A percentile compares a stretch with the other conserved stretches of the same genome.
Conservation (phyloP, 371 early-diverging fungal species). For the Chytridiales sp. region DNA sequence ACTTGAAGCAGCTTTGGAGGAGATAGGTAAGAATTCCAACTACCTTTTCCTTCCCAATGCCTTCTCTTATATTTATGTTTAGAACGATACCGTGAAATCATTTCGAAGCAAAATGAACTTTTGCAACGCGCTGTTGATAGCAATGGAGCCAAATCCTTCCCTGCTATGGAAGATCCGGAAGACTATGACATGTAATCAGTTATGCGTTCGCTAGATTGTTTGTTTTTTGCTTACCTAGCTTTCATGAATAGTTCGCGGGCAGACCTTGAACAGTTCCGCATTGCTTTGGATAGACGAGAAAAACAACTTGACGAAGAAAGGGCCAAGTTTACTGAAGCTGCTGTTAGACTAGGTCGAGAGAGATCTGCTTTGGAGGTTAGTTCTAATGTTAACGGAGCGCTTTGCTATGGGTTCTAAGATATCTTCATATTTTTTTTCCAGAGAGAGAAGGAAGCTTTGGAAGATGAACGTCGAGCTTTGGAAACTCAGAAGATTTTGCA, state of each 20-base stretch:
- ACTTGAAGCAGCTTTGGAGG: no score
- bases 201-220: neutral
- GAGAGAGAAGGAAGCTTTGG: constrained; percentile 29
- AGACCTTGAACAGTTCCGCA: constrained; percentile 25
- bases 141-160: neutral
- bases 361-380: constrained; percentile 46
- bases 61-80: no score
- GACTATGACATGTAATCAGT: neutral
- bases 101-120: neutral
- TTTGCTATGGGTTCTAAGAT: neutral
- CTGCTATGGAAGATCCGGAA: neutral
- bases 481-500: constrained; percentile 19
- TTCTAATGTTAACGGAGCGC: neutral
- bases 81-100: no score
- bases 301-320: constrained; percentile 56
- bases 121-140: neutral
- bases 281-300: constrained; percentile 42
- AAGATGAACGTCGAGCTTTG: constrained; percentile 20
- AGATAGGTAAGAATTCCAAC: no score
- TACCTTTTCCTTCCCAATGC: no score
- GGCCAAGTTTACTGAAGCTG: constrained; percentile 57
- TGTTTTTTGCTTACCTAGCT: neutral
- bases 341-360: constrained; percentile 58
- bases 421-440: constrained; percentile 2
- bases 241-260: constrained; percentile 16